Base-by-base conservation (phyloP, 2,329 filamentous ascomycete genomes). In the Lachnellula suecica region DNA sequence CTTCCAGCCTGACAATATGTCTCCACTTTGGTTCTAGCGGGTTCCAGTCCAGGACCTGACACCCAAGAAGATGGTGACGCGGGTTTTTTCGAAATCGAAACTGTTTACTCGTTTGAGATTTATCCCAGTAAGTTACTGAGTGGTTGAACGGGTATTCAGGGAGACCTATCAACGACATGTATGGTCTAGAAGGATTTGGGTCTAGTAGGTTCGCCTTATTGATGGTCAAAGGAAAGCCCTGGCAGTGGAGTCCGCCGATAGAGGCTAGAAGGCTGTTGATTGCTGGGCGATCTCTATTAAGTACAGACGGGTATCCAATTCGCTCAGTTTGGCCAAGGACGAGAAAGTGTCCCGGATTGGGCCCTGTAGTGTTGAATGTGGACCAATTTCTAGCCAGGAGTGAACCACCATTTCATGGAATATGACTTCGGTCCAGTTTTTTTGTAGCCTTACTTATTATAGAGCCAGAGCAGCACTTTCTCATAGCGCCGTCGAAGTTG, bases 101-200 rank as follows among this genome's bases (percentile, higher is more conserved):
- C n/a, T 72, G 69, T 13, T 65, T 61, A 19, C 74, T 75, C 3
- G 77, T 61, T 42, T 76, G 73, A 1, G 76, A 76, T 53, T 82
- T 78, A 52, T 75, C 70, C 78, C 79, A 81, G 59, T 79, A 79
- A 0, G 61, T 65, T 31, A 71, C 74, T 17, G 66, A 63, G 50
- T 81, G 78, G 25, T 81, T 77, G 76, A 78, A 82, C 1, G 74
- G 70, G 51, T 82, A 82, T 0, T 70, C 67, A 1, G 79, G 79
- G 15, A 82, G 61, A 52, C 78, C 70, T 1, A 67, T 58, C 3
- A 81, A 11, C 22, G 40, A 11, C 40, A 8, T 13, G 7, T 13
- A 24, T 43, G 6, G 34, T 37, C 34, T 15, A 15, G 19, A 19
- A 13, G 23, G 11, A 24, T 43, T 17, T n/a, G 31, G 9, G 15